Evolutionary conservation across 768 basidiomycete species (phyloP), one percentile per base, ranked within the genome.

Genomic region (Mycena kentingensis): DNA sequence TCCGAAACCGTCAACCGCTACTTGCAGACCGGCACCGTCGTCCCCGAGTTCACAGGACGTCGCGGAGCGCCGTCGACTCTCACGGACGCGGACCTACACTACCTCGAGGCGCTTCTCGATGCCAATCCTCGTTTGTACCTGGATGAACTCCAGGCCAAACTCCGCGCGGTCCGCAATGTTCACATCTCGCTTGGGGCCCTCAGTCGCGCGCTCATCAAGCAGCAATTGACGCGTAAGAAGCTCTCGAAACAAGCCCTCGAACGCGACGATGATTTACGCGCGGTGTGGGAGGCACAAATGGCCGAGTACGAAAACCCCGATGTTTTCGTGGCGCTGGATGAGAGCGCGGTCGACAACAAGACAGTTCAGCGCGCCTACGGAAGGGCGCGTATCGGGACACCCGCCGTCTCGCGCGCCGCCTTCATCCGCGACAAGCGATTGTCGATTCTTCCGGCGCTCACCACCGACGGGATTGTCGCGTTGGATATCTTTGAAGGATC

Each of bases 401-500:
- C 62, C 16, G 67, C 63, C 53, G 61, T 70, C 16, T 38, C 52
- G 11, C 26, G 60, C 7, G 52, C 37, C 5, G 51, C 60, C 3
- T 59, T 68, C 45, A 39, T 69, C 24, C 60, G 62, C n/a, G 70
- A 68, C 2, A 58, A 62, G 24, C 49, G 63, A 1, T 71, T 58
- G 37, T 69, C 67, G 2, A 51, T 71, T 8, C 55, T 71, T 5
- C 68, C 68, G 3, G 67, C 64, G 0, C 55, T 71, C 10, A 65
- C 63, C 1, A 39, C 35, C 8, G 63, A 68, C 38, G 70, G 70
- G 22, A 60, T 63, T n/a, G 62, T 71, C 44, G 65, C 67, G 1
- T 55, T 69, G 7, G 65, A 69, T 45, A 70, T 71, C 15, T 63
- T 73, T 45, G 64, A 68, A 47, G 72, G 71, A 1, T 67, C 71